Percentiles rank a stretch among this genome's conserved stretches.
These are phyloP conservation scores for Pecoramyces ruminantium DNA, from an alignment of 192 early-diverging fungal genomes.

Conservation along the genomic window DNA sequence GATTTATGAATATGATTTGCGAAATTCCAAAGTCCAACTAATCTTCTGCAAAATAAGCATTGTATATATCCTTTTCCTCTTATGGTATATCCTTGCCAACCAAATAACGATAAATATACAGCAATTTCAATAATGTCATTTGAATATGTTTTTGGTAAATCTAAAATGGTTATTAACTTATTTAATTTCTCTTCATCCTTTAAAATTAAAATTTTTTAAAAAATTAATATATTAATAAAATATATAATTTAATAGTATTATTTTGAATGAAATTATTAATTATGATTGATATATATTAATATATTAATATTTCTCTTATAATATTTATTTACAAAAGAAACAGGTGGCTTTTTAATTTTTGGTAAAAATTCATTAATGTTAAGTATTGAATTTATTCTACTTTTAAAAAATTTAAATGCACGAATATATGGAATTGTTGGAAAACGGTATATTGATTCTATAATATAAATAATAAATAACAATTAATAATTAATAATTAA, in stretches of 20 bases:
- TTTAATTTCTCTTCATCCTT: not conserved
- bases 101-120: not conserved
- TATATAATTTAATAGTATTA: too few relatives aligned
- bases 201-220: not conserved
- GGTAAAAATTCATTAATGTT: not conserved
- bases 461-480: too few relatives aligned
- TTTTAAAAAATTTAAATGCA: not conserved
- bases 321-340: not conserved
- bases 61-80: not conserved
- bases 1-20: not conserved
- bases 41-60: not conserved
- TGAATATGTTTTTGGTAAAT: not conserved
- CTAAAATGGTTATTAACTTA: not conserved
- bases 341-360: not conserved
- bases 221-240: too few relatives aligned
- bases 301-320: too few relatives aligned
- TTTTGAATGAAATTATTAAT: too few relatives aligned
- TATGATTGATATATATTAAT: too few relatives aligned
- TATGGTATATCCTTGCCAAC: not conserved
- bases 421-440: not conserved
- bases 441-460: not conserved
- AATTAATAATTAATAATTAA: too few relatives aligned
- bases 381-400: not conserved
- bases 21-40: not conserved
- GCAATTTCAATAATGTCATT: not conserved